Conservation (phyloP, 768 basidiomycete species). For the Rhizopogon roseolus region DNA sequence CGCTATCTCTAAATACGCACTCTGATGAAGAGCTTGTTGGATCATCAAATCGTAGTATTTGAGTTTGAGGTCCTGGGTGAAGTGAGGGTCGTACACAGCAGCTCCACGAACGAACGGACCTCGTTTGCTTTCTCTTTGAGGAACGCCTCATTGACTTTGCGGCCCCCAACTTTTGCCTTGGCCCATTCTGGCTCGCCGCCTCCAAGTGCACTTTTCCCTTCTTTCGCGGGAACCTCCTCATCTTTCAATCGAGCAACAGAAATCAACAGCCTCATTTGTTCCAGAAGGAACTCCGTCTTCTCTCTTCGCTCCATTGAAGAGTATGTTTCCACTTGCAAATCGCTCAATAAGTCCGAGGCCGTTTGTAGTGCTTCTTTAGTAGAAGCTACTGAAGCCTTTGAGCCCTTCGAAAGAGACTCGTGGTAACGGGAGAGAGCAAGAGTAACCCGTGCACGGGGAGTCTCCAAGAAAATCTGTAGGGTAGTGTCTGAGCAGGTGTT, state of each 20-base stretch:
- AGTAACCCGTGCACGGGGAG: constrained; percentile 92
- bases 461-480: constrained; percentile 89
- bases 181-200: constrained; percentile 90
- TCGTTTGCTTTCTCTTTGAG: constrained; percentile 86
- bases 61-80: constrained; percentile 84
- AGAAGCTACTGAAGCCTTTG: constrained; percentile 33
- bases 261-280: constrained; percentile 92
- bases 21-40: constrained; percentile 82
- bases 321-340: constrained; percentile 98
- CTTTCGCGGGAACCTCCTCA: constrained; percentile 50
- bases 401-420: constrained; percentile 55
- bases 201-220: constrained; percentile 49
- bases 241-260: constrained; percentile 76
- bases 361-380: constrained; percentile 71
- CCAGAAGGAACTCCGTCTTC: constrained; percentile 97
- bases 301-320: constrained; percentile 97
- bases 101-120: constrained; percentile 37
- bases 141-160: constrained; percentile 93
- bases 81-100: constrained; percentile 4
- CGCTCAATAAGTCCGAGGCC: constrained; percentile 88
- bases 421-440: constrained; percentile 81
- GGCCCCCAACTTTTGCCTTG: constrained; percentile 84
- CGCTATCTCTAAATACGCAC: constrained; percentile 86
- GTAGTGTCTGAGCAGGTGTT: neutral
- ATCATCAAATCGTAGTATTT: constrained; percentile 98